A percentile compares a stretch with the other conserved stretches of the same genome.
Conservation (phyloP, 1,284 basidiomycete species). For the Nidula niveotomentosa region DNA sequence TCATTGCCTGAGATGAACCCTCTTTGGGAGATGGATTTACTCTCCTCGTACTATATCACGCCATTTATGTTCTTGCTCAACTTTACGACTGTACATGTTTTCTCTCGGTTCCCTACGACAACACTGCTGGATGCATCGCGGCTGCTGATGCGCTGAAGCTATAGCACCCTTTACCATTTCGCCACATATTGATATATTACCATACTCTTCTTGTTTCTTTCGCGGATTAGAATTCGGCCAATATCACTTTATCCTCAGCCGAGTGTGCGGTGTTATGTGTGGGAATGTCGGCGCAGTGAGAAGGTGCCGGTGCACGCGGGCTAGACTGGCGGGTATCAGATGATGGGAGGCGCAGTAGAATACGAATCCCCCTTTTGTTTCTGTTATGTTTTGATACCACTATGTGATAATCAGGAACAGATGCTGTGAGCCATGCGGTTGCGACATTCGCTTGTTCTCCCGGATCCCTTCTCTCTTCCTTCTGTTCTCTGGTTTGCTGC, state of each 20-base stretch:
- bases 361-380: background rate
- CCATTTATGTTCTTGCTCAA: slow-evolving; percentile 56
- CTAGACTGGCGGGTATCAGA: no score
- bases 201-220: no score
- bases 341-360: no score
- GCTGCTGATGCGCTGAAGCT: no score
- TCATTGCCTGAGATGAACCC: slow-evolving; percentile 60
- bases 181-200: no score
- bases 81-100: slow-evolving; percentile 37
- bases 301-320: no score
- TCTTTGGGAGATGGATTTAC: slow-evolving; percentile 9
- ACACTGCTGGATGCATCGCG: slow-evolving; percentile 4
- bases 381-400: background rate
- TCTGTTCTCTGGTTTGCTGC: no score
- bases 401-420: slow-evolving; percentile 1
- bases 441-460: background rate
- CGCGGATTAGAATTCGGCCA: background rate
- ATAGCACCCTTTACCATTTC: no score
- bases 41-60: slow-evolving; percentile 27
- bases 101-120: slow-evolving; percentile 16
- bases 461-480: background rate
- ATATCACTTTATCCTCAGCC: background rate
- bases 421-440: background rate
- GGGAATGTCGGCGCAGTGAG: no score
- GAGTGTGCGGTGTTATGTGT: no score